Evolutionary conservation across 164 flowering plant species (phyloP).

Genomic region (Tetrastigma voinierianum): DNA sequence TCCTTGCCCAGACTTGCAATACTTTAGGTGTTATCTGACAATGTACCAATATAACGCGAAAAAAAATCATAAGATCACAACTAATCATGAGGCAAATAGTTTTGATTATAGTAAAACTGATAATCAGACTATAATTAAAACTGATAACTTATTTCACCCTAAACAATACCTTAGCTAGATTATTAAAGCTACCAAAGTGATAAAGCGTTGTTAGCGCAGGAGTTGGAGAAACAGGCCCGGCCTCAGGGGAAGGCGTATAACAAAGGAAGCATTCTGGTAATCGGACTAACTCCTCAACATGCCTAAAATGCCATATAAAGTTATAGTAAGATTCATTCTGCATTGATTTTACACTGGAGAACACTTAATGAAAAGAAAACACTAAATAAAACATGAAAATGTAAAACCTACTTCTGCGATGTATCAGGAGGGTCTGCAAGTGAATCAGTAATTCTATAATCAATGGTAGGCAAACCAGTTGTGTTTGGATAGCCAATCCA

Average conservation of each 20-base stretch:
- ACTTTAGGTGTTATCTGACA: too few relatives aligned
- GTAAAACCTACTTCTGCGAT: constrained; percentile 64
- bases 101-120: constrained; percentile 1
- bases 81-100: background rate
- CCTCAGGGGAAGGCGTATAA: constrained; percentile 95
- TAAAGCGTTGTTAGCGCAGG: constrained; percentile 92
- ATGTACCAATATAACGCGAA: too few relatives aligned
- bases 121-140: background rate
- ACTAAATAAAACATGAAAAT: background rate
- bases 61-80: background rate
- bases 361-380: background rate
- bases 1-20: constrained; percentile 94
- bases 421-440: constrained; percentile 79
- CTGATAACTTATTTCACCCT: background rate
- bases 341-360: background rate
- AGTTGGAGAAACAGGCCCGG: constrained; percentile 80
- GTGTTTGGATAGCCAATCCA: constrained; percentile 99
- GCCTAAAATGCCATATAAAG: constrained; percentile 38
- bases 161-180: constrained; percentile 84
- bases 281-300: constrained; percentile 89
- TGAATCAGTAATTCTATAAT: constrained; percentile 85
- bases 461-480: constrained; percentile 95
- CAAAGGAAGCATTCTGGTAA: constrained; percentile 91
- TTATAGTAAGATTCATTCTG: background rate
- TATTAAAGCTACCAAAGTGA: constrained; percentile 97